A percentile compares a stretch with the other conserved stretches of the same genome.
Conservation (phyloP, 2,329 filamentous ascomycete species). For the Nannizzia gypsea region DNA sequence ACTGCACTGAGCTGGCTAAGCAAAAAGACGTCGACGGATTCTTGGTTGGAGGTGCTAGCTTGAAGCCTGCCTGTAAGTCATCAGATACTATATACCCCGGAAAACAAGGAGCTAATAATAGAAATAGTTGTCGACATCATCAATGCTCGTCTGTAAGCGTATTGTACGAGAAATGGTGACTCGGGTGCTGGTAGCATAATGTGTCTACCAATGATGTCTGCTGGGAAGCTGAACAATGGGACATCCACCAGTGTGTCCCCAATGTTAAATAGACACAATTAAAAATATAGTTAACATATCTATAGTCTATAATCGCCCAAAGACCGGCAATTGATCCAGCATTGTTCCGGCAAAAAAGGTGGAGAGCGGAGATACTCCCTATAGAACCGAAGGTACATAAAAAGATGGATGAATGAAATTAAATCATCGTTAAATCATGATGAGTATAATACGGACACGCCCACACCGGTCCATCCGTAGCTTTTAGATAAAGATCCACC, state of each 20-base stretch:
- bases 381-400: background rate
- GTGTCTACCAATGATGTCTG: background rate
- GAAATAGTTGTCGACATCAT: conserved; percentile 53
- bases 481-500: conserved; percentile 20
- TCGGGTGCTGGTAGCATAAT: background rate
- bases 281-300: background rate
- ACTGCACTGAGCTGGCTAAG: conserved; percentile 84
- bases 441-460: conserved; percentile 33
- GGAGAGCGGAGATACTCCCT: background rate
- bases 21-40: conserved; percentile 95
- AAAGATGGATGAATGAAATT: background rate
- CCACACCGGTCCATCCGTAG: conserved; percentile 31
- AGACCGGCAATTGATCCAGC: background rate
- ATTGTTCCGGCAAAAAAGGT: background rate
- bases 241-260: background rate
- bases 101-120: conserved; percentile 10
- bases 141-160: conserved; percentile 45
- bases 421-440: conserved; percentile 20
- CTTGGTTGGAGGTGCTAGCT: conserved; percentile 86
- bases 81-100: background rate
- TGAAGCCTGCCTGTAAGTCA: conserved; percentile 87
- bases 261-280: background rate
- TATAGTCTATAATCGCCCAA: background rate
- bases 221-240: background rate
- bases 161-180: background rate